Base-by-base conservation (phyloP, 2,329 filamentous ascomycete species). In the Grosmannia clavigera region DNA sequence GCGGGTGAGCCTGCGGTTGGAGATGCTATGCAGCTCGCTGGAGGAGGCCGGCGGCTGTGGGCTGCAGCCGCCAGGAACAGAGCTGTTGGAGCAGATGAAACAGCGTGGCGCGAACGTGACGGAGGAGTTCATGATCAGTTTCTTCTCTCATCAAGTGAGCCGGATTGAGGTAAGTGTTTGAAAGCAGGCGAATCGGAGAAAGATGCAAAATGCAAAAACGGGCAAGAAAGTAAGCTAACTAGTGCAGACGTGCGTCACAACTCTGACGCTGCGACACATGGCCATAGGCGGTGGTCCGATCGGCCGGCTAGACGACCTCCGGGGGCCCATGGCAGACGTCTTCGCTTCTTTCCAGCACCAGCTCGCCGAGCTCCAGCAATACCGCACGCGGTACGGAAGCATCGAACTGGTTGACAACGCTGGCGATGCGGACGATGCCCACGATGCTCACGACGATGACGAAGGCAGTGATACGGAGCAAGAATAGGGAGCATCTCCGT, bases 111-210 rank as follows among this genome's bases (percentile, higher is more conserved):
- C 90, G 12, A 91, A 96, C 70, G 83, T 96, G 59, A 90, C 92
- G 33, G 94, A 97, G 76, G 80, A 83, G 58, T 92, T 95, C 72
- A 76, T 97, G 72, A 75, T 95, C 60, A 91, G 90, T 68, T 90
- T 99, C 68, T 81, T 97, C 71, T 92, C 95, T 70, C 92, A 97
- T 70, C 91, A 96, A 79, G 88, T 99, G 66, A 92, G 88, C 70
- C 84, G 94, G 68, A 95, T 99, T 70, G 94, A 99, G 84, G 91
- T 95, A 35, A 40, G 38, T 3, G 33, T 22, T 6, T 6, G 78
- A 74, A 86, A 74, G 40, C 58, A 55, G 35, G 29, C 5, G 4
- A 9, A 7, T 12, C 9, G n/a, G 16, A n/a, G 7, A 22, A n/a
- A 7, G 52, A 40, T 3, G 35, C 3, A 22, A n/a, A 4, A 55